Evolutionary conservation across 371 early-diverging fungal genomes (phyloP).

Genomic region (Circinella umbellata): DNA sequence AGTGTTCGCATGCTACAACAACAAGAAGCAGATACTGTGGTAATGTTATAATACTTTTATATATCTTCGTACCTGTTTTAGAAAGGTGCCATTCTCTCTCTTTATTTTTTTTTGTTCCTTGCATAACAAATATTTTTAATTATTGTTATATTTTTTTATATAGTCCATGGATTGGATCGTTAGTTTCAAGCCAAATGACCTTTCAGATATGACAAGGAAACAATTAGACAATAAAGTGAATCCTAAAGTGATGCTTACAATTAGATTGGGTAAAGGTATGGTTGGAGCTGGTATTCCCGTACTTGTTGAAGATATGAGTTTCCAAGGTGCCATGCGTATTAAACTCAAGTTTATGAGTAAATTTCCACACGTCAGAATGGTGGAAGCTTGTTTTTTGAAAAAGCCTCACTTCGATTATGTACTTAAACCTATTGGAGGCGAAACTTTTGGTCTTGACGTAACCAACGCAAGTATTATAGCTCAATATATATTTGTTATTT

Average conservation of each 20-base stretch:
- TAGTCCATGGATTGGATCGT: slow-evolving; percentile 93
- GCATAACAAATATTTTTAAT: too few relatives aligned
- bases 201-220: slow-evolving; percentile 66
- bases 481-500: too few relatives aligned
- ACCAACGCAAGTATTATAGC: slow-evolving; percentile 56
- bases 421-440: slow-evolving; percentile 91
- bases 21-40: slow-evolving; percentile 82
- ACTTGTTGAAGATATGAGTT: slow-evolving; percentile 90
- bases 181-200: slow-evolving; percentile 85
- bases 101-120: too few relatives aligned
- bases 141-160: not conserved
- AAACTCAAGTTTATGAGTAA: slow-evolving; percentile 84
- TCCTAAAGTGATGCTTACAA: slow-evolving; percentile 90
- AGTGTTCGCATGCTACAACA: slow-evolving; percentile 78
- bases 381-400: slow-evolving; percentile 90
- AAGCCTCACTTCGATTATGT: slow-evolving; percentile 93
- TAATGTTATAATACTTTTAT: slow-evolving; percentile 23
- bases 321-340: slow-evolving; percentile 83
- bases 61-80: too few relatives aligned
- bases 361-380: slow-evolving; percentile 88
- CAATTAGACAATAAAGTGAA: slow-evolving; percentile 76
- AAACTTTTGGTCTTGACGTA: slow-evolving; percentile 87
- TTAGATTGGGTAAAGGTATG: slow-evolving; percentile 88
- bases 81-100: too few relatives aligned
- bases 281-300: slow-evolving; percentile 95